Evolutionary conservation across 169 alveolate genomes (phyloP).

Genomic region (Condylostoma magnum): DNA sequence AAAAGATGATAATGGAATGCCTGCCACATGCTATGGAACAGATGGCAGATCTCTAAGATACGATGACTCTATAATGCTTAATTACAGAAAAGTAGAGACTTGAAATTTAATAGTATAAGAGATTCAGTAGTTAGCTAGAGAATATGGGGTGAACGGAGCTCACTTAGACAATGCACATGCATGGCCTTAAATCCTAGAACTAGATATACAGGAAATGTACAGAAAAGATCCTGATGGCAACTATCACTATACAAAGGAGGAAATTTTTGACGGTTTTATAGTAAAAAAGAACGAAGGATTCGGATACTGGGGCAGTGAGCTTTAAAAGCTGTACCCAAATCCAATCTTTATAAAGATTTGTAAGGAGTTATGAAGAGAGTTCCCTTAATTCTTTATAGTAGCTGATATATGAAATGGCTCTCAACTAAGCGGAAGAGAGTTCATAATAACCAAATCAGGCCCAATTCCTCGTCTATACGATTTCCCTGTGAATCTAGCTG

Average conservation of each 20-base stretch:
- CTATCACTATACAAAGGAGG: constrained; percentile 76
- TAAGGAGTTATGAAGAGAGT: constrained; percentile 73
- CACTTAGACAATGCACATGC: constrained; percentile 81
- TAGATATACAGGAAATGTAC: constrained; percentile 75
- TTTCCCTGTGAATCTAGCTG: constrained; percentile 67
- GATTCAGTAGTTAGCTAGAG: constrained; percentile 52
- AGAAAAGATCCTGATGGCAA: constrained; percentile 85
- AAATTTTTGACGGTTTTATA: constrained; percentile 82
- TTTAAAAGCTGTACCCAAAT: constrained; percentile 71
- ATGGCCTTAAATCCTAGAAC: constrained; percentile 82
- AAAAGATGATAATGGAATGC: constrained; percentile 68
- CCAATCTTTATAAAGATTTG: constrained; percentile 83
- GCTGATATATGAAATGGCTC: constrained; percentile 84
- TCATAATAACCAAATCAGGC: constrained; percentile 51
- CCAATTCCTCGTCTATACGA: constrained; percentile 70
- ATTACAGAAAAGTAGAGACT: constrained; percentile 80
- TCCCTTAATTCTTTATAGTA: constrained; percentile 77
- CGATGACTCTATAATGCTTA: constrained; percentile 81
- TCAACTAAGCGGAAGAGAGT: constrained; percentile 66
- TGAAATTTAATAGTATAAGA: constrained; percentile 83
- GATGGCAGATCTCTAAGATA: constrained; percentile 79
- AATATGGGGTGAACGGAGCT: constrained; percentile 57
- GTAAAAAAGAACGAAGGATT: constrained; percentile 66
- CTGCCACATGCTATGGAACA: constrained; percentile 78
- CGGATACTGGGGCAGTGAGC: constrained; percentile 74